Conservation (phyloP, 441 rosid species). For the Melastoma candidum region DNA sequence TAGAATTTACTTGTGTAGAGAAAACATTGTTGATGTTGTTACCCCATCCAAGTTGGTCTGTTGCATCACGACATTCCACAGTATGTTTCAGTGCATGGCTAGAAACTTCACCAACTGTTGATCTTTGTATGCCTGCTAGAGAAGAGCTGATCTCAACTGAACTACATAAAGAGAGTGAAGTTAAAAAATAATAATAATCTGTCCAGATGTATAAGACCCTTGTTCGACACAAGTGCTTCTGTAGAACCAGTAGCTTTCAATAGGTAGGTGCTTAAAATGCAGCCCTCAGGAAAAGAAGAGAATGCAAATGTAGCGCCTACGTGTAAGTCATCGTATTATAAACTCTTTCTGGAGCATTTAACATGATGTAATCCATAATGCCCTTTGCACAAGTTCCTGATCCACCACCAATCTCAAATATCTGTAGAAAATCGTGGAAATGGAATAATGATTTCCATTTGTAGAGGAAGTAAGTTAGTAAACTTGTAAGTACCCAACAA, state of each 20-base stretch:
- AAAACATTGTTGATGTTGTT: conserved; percentile 15
- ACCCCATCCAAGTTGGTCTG: conserved; percentile 87
- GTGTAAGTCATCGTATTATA: conserved; percentile 81
- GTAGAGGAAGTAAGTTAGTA: background rate
- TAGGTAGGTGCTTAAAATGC: too few relatives aligned
- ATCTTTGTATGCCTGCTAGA: conserved; percentile 71
- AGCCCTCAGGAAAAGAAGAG: conserved; percentile 8
- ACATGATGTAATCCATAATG: conserved; percentile 90
- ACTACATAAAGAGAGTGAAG: conserved; percentile 27
- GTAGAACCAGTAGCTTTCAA: too few relatives aligned
- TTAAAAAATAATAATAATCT: background rate
- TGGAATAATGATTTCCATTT: background rate
- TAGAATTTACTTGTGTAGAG: conserved; percentile 10
- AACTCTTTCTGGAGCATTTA: conserved; percentile 81
- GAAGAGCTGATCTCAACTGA: conserved; percentile 95
- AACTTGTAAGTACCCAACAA: too few relatives aligned
- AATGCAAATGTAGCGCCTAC: conserved; percentile 37
- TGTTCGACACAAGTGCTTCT: background rate
- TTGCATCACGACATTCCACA: conserved; percentile 90
- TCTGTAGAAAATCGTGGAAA: conserved; percentile 38
- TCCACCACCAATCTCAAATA: conserved; percentile 97
- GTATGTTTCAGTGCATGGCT: conserved; percentile 75
- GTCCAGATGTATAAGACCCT: background rate
- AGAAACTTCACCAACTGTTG: conserved; percentile 76
- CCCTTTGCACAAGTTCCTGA: conserved; percentile 97